Evolutionary conservation across 2,329 filamentous ascomycete species (phyloP), one percentile per base, ranked within the genome.

Genomic region (Fusarium metavorans): DNA sequence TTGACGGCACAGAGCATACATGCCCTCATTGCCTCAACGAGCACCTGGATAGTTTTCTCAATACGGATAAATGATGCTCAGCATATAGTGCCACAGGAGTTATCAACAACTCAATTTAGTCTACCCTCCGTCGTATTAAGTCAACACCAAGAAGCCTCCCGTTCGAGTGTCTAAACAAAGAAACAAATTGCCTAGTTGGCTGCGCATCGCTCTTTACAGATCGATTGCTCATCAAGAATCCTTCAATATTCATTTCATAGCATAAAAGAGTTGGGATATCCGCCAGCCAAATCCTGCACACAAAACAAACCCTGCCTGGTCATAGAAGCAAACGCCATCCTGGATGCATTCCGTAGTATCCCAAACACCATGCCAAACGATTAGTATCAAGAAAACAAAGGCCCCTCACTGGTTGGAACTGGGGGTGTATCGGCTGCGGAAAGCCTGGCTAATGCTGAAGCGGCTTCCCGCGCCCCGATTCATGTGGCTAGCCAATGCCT

Each of bases 361-460:
- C 76, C 65, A 70, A 77, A 77, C 77, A 67, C 77, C 77, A 52
- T 76, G 66, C 74, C 70, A 74, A 66, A 63, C 10, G 70, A 58
- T n/a, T 39, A 61, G 50, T 39, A 67, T 37, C 39, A 68, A 48
- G n/a, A 32, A 59, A 48, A 41, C 45, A 41, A 48, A 39, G 20
- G 20, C 9, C 48, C 18, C 64, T 80, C 68, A 78, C 63, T 79
- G 76, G 52, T 81, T 82, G 8, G 80, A 81, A 52, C 77, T 82
- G 10, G 86, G 81, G 43, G 87, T 83, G 76, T 91, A 92, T 61
- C 91, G 88, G 75, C 91, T 93, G 76, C 91, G 86, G 61, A 93
- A 87, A 34, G 89, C 89, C 76, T 92, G 89, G 73, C 91, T 91
- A 68, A 94, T 92, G 75, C 92, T 93, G 85, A 94, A 93, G 39